Conservation (phyloP, 371 early-diverging fungal genomes). For the Saksenaea vasiformis region DNA sequence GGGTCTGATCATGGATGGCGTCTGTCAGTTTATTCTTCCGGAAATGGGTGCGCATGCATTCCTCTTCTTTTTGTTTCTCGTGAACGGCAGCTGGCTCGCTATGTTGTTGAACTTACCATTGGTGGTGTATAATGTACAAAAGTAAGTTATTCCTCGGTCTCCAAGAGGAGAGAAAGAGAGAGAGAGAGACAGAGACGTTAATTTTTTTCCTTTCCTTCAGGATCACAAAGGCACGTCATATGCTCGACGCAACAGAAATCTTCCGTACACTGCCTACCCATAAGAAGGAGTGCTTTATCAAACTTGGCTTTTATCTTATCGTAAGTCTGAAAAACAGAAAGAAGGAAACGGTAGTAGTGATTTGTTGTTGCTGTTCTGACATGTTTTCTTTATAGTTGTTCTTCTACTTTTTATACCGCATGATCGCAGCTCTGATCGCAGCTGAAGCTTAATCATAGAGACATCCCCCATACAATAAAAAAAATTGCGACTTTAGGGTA, state of each 20-base stretch:
- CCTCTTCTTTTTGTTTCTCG: conserved; percentile 72
- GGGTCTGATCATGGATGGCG: background rate
- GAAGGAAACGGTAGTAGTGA: background rate
- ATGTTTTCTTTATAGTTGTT: conserved; percentile 49
- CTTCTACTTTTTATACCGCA: conserved; percentile 79
- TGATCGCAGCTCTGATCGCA: conserved; percentile 54
- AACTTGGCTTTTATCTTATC: conserved; percentile 88
- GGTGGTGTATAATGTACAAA: conserved; percentile 74
- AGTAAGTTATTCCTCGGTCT: conserved; percentile 50
- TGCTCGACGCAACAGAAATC: conserved; percentile 94
- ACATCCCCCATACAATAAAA: too few relatives aligned
- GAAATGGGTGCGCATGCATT: conserved; percentile 82
- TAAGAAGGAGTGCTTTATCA: conserved; percentile 91
- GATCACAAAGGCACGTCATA: conserved; percentile 73
- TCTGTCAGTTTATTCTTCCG: conserved; percentile 82
- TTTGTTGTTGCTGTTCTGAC: background rate
- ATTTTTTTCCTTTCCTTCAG: conserved; percentile 35
- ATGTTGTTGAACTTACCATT: conserved; percentile 83
- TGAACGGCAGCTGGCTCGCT: conserved; percentile 85
- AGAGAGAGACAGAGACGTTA: background rate
- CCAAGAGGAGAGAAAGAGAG: too few relatives aligned
- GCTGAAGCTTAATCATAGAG: background rate
- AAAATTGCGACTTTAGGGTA: background rate
- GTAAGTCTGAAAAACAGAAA: conserved; percentile 25
- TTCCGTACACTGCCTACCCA: conserved; percentile 86